Evolutionary conservation across 2,329 filamentous ascomycete genomes (phyloP).

Genomic region (Podosphaera aphanis): DNA sequence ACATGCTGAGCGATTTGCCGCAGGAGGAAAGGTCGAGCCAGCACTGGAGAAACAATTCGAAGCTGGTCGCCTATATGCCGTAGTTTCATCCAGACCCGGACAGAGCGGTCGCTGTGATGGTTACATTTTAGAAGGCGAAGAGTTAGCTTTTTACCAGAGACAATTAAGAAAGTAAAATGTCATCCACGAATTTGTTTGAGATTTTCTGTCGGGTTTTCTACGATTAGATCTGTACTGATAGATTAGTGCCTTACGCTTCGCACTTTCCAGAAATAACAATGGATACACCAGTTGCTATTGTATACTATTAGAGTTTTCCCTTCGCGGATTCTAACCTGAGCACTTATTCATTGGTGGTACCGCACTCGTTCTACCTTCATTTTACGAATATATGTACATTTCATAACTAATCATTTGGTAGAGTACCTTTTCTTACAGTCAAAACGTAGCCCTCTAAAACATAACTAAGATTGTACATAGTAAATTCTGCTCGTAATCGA

Average conservation of each 20-base stretch:
- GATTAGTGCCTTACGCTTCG: constrained; percentile 4
- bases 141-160: constrained; percentile 99
- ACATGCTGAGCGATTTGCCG: constrained; percentile 68
- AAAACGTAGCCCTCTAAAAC: no score
- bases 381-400: no score
- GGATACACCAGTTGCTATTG: no score
- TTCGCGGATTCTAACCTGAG: no score
- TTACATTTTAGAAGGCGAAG: constrained; percentile 97
- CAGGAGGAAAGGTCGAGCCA: constrained; percentile 73
- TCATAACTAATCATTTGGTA: no score
- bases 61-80: constrained; percentile 89
- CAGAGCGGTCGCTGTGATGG: constrained; percentile 94
- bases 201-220: constrained; percentile 13
- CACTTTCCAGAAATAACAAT: no score
- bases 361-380: no score
- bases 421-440: no score
- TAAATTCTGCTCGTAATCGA: no score
- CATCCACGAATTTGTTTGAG: constrained; percentile 10
- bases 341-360: no score
- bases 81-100: constrained; percentile 77
- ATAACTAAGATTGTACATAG: no score
- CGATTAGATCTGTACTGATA: constrained; percentile 12
- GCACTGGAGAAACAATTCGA: constrained; percentile 97
- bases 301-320: no score
- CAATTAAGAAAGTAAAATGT: constrained; percentile 83